A percentile compares a stretch with the other conserved stretches of the same genome.
Evolutionary conservation across 1,284 basidiomycete genomes (phyloP).

Genomic region (Gymnopus androsaceus): DNA sequence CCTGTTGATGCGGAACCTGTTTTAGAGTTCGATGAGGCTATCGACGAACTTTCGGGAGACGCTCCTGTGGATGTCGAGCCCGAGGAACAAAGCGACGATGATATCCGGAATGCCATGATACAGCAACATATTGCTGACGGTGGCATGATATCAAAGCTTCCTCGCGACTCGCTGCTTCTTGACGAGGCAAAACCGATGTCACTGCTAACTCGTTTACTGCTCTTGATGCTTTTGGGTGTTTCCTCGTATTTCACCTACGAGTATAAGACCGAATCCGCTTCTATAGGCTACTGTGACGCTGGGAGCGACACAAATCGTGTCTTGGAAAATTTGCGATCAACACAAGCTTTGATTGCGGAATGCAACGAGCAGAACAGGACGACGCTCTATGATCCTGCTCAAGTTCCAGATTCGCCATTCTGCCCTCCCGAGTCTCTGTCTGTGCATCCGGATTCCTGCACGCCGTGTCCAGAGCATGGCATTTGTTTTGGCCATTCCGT

Average conservation of each 20-base stretch:
- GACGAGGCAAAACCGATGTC: slow-evolving; percentile 17
- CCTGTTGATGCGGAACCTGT: slow-evolving; percentile 9
- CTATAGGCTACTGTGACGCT: slow-evolving; percentile 83
- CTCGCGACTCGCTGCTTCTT: slow-evolving; percentile 15
- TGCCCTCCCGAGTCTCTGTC: slow-evolving; percentile 60
- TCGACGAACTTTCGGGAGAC: slow-evolving; percentile 5
- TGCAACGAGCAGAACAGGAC: slow-evolving; percentile 64
- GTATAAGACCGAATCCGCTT: slow-evolving; percentile 68
- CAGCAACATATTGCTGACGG: slow-evolving; percentile 40
- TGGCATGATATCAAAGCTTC: slow-evolving; percentile 13
- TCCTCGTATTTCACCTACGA: slow-evolving; percentile 44
- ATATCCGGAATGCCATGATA: slow-evolving; percentile 25
- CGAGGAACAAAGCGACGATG: slow-evolving; percentile 22
- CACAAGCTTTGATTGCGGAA: slow-evolving; percentile 49
- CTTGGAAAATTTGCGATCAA: slow-evolving; percentile 50
- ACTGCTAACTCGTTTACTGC: slow-evolving; percentile 31
- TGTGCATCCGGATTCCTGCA: slow-evolving; percentile 71
- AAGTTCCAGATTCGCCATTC: slow-evolving; percentile 38
- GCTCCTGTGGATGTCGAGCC: slow-evolving; percentile 30
- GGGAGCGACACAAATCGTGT: slow-evolving; percentile 63
- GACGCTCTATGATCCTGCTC: slow-evolving; percentile 30
- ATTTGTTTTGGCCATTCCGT: slow-evolving; percentile 67
- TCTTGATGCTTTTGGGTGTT: slow-evolving; percentile 36
- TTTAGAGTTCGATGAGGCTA: slow-evolving; percentile 27
- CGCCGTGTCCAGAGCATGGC: slow-evolving; percentile 84